Conservation (phyloP, 2,329 filamentous ascomycete species). For the Colletotrichum kahawae region DNA sequence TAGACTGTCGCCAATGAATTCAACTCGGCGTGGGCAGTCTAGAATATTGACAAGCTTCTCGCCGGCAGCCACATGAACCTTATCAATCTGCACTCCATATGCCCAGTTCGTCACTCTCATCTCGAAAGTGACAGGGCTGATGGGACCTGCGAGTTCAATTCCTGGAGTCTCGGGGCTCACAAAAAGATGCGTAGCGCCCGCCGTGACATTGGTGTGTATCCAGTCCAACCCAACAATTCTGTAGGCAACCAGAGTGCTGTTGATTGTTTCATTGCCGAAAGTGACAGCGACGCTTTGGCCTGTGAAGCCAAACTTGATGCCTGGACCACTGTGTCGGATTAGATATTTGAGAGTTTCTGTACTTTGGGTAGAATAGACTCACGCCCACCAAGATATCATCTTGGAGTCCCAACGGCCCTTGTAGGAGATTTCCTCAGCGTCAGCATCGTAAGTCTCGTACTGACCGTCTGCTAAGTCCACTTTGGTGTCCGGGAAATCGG, state of each 20-base stretch:
- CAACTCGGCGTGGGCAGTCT: slow-evolving; percentile 38
- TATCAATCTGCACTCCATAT: slow-evolving; percentile 60
- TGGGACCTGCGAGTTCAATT: slow-evolving; percentile 45
- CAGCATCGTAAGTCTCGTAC: slow-evolving; percentile 52
- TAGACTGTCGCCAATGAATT: slow-evolving; percentile 54
- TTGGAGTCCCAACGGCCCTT: slow-evolving; percentile 68
- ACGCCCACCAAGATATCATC: slow-evolving; percentile 66
- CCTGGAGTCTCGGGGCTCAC: slow-evolving; percentile 50
- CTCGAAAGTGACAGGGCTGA: slow-evolving; percentile 56
- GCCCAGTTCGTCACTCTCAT: slow-evolving; percentile 67
- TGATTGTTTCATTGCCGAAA: slow-evolving; percentile 56
- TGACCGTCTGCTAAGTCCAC: slow-evolving; percentile 36
- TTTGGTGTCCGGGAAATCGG: slow-evolving; percentile 44
- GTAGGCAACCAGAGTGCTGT: slow-evolving; percentile 59
- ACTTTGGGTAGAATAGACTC: slow-evolving; percentile 30
- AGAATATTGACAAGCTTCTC: slow-evolving; percentile 49
- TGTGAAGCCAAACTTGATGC: slow-evolving; percentile 60
- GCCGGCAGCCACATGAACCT: slow-evolving; percentile 52
- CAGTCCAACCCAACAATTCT: slow-evolving; percentile 64
- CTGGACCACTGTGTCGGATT: slow-evolving; percentile 44
- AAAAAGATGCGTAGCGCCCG: slow-evolving; percentile 60
- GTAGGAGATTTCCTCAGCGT: slow-evolving; percentile 61
- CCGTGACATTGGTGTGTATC: slow-evolving; percentile 65
- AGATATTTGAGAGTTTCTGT: slow-evolving; percentile 3
- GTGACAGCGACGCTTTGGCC: slow-evolving; percentile 57